phyloP scores from a whole-genome alignment of 2,329 filamentous ascomycete species.

The Tolypocladium sp. region DNA sequence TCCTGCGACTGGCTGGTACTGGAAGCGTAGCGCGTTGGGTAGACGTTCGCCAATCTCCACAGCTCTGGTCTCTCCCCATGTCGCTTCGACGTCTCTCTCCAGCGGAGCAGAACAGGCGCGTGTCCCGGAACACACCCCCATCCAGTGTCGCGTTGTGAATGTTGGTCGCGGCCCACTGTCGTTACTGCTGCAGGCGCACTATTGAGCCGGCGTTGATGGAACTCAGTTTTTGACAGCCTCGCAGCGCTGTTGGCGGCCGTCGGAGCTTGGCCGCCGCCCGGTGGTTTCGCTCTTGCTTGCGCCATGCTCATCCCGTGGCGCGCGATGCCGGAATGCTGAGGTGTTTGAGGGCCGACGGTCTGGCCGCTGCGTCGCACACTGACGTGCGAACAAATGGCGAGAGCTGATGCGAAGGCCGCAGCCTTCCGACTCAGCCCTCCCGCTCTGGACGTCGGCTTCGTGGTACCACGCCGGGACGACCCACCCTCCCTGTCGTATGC shows the following conservation, averaged over 20 bases:
- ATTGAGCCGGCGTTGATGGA: constrained; percentile 1
- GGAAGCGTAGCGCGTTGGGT: constrained; percentile 2
- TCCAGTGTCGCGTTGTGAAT: background rate
- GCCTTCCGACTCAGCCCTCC: constrained; percentile 17
- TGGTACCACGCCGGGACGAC: constrained; percentile 11
- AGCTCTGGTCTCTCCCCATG: background rate
- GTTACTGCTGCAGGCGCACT: constrained; percentile 2
- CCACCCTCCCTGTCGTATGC: constrained; percentile 10
- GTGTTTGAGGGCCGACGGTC: background rate
- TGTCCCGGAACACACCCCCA: background rate
- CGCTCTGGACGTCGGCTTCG: constrained; percentile 6
- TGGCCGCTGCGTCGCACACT: constrained; percentile 1
- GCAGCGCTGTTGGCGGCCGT: background rate
- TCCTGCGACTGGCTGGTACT: constrained; percentile 7
- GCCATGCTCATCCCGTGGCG: background rate
- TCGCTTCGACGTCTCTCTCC: constrained; percentile 1
- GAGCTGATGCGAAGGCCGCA: constrained; percentile 10
- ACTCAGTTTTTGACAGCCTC: background rate
- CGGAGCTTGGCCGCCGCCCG: background rate
- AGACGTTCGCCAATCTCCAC: constrained; percentile 11
- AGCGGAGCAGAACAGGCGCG: constrained; percentile 6
- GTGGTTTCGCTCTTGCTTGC: background rate
- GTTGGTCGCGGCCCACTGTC: background rate
- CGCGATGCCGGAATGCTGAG: background rate
- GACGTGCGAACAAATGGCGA: constrained; percentile 1